Percentiles rank a stretch among this genome's conserved stretches.
phyloP scores from a whole-genome alignment of 768 basidiomycete species.

The Royoungia palumana region DNA sequence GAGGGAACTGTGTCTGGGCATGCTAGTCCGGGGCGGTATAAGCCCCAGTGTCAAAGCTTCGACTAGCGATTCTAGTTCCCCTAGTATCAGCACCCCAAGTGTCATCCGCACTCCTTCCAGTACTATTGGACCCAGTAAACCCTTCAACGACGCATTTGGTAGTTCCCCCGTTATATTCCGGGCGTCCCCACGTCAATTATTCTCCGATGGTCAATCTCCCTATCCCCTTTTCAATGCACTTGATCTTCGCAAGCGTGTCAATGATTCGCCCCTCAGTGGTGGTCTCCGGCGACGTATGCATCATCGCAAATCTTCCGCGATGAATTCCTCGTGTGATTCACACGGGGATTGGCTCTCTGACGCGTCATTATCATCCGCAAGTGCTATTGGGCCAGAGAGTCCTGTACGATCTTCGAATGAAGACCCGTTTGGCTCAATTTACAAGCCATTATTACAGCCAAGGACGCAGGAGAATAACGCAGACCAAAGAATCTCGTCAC shows the following conservation, averaged over 20 bases:
- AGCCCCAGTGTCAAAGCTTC: constrained; percentile 45
- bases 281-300: constrained; percentile 29
- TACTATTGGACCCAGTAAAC: constrained; percentile 22
- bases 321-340: constrained; percentile 25
- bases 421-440: constrained; percentile 50
- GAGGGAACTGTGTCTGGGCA: constrained; percentile 61
- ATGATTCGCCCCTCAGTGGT: constrained; percentile 47
- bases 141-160: constrained; percentile 29
- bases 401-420: constrained; percentile 30
- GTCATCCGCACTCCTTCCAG: constrained; percentile 30
- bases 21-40: constrained; percentile 52
- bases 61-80: constrained; percentile 27
- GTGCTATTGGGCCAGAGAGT: constrained; percentile 19
- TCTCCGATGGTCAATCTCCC: constrained; percentile 35
- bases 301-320: constrained; percentile 27
- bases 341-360: constrained; percentile 31
- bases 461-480: constrained; percentile 6
- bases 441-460: constrained; percentile 30
- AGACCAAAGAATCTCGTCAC: constrained; percentile 15
- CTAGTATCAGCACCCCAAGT: constrained; percentile 29
- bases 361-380: constrained; percentile 26
- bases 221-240: constrained; percentile 29
- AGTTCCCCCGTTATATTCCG: constrained; percentile 40
- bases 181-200: constrained; percentile 40
- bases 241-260: constrained; percentile 35